Evolutionary conservation across 2,329 filamentous ascomycete species (phyloP).

Genomic region (Neopestalotiopsis sp.): DNA sequence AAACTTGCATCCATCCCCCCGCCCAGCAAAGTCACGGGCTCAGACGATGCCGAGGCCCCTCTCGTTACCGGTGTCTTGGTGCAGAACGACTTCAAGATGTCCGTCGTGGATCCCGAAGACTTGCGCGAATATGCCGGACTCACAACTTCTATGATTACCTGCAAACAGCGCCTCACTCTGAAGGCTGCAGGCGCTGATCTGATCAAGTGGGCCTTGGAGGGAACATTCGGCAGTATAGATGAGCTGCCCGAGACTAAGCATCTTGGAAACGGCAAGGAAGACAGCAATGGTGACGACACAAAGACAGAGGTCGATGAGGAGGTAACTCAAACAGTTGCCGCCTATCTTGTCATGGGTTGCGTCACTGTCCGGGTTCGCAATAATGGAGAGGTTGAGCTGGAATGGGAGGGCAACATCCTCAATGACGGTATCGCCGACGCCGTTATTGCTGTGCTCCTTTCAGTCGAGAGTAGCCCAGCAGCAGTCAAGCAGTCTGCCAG

Average conservation of each 20-base stretch:
- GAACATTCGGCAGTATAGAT: slow-evolving; percentile 89
- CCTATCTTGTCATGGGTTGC: slow-evolving; percentile 86
- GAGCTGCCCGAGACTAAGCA: slow-evolving; percentile 62
- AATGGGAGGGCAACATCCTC: slow-evolving; percentile 98
- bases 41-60: slow-evolving; percentile 40
- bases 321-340: slow-evolving; percentile 56
- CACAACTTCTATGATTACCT: slow-evolving; percentile 91
- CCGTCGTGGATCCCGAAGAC: slow-evolving; percentile 95
- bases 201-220: slow-evolving; percentile 91
- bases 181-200: slow-evolving; percentile 89
- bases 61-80: slow-evolving; percentile 91
- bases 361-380: slow-evolving; percentile 79
- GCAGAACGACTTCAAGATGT: slow-evolving; percentile 97
- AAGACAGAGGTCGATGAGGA: slow-evolving; percentile 70
- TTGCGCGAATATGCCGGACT: slow-evolving; percentile 95
- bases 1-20: slow-evolving; percentile 84
- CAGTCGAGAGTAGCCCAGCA: slow-evolving; percentile 90
- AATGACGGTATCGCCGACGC: slow-evolving; percentile 99
- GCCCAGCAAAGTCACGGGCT: slow-evolving; percentile 48
- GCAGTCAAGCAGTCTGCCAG: slow-evolving; percentile 82
- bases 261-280: slow-evolving; percentile 43
- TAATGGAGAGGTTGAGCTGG: slow-evolving; percentile 83
- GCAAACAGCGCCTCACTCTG: slow-evolving; percentile 87
- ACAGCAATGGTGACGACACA: slow-evolving; percentile 37
- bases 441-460: slow-evolving; percentile 89